Conservation (phyloP, 805 yeast species). For the Yamadazyma takamatsuzukensis region DNA sequence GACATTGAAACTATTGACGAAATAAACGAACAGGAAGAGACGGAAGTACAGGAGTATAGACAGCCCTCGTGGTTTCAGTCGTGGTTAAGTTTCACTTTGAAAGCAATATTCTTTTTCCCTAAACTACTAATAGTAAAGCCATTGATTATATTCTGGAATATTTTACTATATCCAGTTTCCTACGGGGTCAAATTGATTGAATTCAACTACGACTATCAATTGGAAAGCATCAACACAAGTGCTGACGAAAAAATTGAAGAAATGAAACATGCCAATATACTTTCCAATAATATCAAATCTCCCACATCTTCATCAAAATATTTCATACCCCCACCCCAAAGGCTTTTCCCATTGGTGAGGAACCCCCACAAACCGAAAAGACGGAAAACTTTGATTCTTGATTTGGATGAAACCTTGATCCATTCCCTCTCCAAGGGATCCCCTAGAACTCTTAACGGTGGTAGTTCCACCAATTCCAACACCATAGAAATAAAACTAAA, state of each 20-base stretch:
- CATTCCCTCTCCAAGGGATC: conserved; percentile 79
- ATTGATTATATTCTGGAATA: conserved; percentile 41
- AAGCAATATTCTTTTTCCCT: conserved; percentile 12
- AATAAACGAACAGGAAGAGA: conserved; percentile 7
- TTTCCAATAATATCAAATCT: conserved; percentile 38
- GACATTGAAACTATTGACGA: conserved; percentile 2
- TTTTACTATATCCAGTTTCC: conserved; percentile 55
- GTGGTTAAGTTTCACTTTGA: background rate
- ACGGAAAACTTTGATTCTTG: conserved; percentile 72
- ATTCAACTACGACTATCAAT: conserved; percentile 5
- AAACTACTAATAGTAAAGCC: conserved; percentile 53
- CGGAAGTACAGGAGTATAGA: no score
- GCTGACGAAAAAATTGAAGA: conserved; percentile 30
- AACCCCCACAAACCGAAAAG: conserved; percentile 32
- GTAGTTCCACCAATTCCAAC: conserved; percentile 39
- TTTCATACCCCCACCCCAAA: conserved; percentile 44
- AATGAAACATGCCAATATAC: conserved; percentile 37
- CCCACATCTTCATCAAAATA: conserved; percentile 40
- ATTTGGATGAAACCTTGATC: conserved; percentile 90
- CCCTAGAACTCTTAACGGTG: conserved; percentile 38
- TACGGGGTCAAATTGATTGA: conserved; percentile 15
- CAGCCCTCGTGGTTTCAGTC: no score
- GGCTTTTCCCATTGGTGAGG: conserved; percentile 38
- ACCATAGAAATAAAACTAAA: conserved; percentile 77
- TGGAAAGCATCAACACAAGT: no score